Base-by-base conservation (phyloP, 768 basidiomycete genomes). In the Strobilomyces dryophilus region DNA sequence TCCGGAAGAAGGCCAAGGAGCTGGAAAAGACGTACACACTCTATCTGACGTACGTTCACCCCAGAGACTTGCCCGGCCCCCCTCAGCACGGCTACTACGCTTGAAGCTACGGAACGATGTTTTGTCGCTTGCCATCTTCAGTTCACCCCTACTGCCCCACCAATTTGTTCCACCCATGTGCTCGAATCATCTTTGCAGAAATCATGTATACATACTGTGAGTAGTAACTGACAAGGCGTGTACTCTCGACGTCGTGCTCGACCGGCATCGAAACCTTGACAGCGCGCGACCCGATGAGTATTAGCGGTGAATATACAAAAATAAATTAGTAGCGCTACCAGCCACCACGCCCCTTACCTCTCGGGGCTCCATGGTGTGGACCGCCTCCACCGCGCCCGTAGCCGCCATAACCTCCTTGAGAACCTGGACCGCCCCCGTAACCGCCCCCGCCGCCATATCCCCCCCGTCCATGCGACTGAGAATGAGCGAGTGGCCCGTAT, bases 21-120 rank as follows among this genome's bases (percentile, higher is more conserved):
- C 77, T 75, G 37, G 83, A 82, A 58, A 84, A 77, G 68, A 77
- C 74, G 50, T 91, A 87, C 64, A 61, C 80, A 3, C 66, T 91
- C 35, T 89, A 83, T 64, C 60, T 90, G 47, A 76, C 74, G 10
- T 87, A 77, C 62, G 56, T 82, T 20, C 57, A 69, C 15, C 73
- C 71, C 41, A 66, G 67, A 49, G 68, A 70, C 14, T 14, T 61
- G 26, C 58, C 71, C 2, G 60, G 63, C 21, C 54, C 64, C n/a
- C 48, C 27, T 31, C 62, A 53, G 21, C 62, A 66, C 43, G 63
- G 66, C 27, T 67, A 68, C 60, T 67, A 70, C 24, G 60, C 45
- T 27, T 67, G 45, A 61, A 21, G 12, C 21, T 18, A 31, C 10
- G 24, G 21, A 48, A 53, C 31, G 12, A 39, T 32, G 36, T 27